Evolutionary conservation across 1,284 basidiomycete genomes (phyloP).

Genomic region (Leccinum solheimii): DNA sequence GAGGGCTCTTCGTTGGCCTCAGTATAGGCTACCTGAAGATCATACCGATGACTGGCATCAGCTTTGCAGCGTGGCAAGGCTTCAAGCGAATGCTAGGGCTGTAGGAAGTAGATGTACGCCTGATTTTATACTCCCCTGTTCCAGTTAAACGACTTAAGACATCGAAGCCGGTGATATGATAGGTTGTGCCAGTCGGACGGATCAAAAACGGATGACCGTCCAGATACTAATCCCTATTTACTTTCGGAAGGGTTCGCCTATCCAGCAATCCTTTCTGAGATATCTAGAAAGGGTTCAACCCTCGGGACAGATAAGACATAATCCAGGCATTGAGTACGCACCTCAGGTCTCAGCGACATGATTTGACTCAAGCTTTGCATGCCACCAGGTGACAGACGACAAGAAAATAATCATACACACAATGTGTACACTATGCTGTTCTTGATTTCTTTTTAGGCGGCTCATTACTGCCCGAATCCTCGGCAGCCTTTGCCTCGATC

Average conservation of each 20-base stretch:
- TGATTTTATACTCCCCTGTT: not conserved
- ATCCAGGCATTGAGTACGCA: too few species aligned
- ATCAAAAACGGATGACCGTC: not conserved
- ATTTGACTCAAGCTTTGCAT: too few species aligned
- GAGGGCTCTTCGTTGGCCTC: slow-evolving; percentile 93
- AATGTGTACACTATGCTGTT: too few species aligned
- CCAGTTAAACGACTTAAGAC: not conserved
- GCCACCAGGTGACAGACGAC: too few species aligned
- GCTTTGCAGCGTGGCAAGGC: slow-evolving; percentile 76
- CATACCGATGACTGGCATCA: slow-evolving; percentile 93
- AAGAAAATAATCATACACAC: too few species aligned
- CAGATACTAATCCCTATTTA: not conserved
- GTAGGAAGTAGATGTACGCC: slow-evolving; percentile 23
- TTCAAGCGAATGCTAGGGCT: slow-evolving; percentile 63
- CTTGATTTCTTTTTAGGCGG: too few species aligned
- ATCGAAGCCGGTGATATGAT: not conserved
- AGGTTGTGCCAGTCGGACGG: not conserved
- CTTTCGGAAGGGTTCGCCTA: not conserved
- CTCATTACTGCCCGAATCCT: too few species aligned
- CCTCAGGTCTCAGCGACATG: too few species aligned
- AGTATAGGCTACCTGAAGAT: slow-evolving; percentile 95
- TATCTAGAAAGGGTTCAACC: not conserved
- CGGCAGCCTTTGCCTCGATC: too few species aligned
- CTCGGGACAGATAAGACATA: not conserved
- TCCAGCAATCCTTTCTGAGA: not conserved